Evolutionary conservation across 345 rosid genomes (phyloP), one percentile per base, ranked within the genome.

Genomic region (Gossypium raimondii): DNA sequence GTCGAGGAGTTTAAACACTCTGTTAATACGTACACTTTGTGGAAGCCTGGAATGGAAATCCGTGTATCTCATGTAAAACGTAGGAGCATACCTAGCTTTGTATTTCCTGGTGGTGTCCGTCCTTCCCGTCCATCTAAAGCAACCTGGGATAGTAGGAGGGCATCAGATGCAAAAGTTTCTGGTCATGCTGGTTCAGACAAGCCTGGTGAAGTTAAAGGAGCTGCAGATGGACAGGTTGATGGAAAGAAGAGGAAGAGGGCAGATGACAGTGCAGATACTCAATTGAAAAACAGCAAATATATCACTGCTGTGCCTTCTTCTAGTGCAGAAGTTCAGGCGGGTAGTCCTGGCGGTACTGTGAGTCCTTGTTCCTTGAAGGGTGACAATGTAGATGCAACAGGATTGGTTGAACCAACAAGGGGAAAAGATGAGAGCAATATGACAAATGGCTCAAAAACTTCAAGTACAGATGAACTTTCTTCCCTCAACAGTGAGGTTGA

Each of bases 1-100:
- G 98, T 95, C 47, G 94, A 91, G 51, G 98, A 93, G 80, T 91
- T 95, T 79, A 93, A 91, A 80, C 79, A 57, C 70, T 67, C 92
- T 66, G 98, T 95, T 76, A 88, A 89, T 59, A 2, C 45, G 53
- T 93, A 93, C 84, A 78, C 78, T 1, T 55, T 74, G 75, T 70
- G 91, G 98, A 91, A 86, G 81, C 86, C 83, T 24, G 97, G 99
- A 73, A 95, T 95, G 99, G 87, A 82, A 86, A 93, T 95, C 65
- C 69, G 18, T 78, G 97, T 95, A 43, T 82, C 84, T 76, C 98
- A 95, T 72, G 92, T 91, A 24, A 87, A 81, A 65, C 87, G 93
- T 45, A 90, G 83, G 82, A 85, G 78, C 76, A 84, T 95, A 43
- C 99, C 99, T 18, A 84, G 50, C 77, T 93, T 86, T 81, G 98